phyloP scores from a whole-genome alignment of 2,329 filamentous ascomycete species.

The Lasiodiplodia theobromae region DNA sequence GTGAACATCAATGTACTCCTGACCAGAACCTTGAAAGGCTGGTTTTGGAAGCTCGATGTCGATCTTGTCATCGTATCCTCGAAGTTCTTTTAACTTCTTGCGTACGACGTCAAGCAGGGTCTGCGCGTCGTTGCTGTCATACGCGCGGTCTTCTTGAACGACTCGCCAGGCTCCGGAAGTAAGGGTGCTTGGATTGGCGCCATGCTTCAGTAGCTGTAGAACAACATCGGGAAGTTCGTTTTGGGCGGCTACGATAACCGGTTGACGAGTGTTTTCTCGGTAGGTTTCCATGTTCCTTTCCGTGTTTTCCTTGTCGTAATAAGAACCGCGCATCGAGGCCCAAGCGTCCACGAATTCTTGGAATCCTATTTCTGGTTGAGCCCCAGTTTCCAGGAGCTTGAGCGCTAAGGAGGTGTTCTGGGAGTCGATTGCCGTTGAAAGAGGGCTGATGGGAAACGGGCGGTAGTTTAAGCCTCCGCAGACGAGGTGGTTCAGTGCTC shows the following conservation, averaged over 20 bases:
- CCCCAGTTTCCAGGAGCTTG: conserved; percentile 70
- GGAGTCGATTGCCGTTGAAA: conserved; percentile 66
- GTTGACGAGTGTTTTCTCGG: conserved; percentile 63
- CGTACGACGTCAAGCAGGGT: conserved; percentile 69
- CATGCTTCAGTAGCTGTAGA: conserved; percentile 65
- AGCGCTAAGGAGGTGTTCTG: conserved; percentile 62
- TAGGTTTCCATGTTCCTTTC: conserved; percentile 62
- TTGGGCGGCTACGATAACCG: conserved; percentile 68
- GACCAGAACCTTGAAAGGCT: conserved; percentile 31
- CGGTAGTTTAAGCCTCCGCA: conserved; percentile 48
- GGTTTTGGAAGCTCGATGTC: conserved; percentile 35
- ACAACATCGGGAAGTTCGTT: conserved; percentile 61
- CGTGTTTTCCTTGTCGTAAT: conserved; percentile 38
- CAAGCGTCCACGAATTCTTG: conserved; percentile 67
- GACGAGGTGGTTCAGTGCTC: conserved; percentile 71
- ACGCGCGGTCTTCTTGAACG: conserved; percentile 37
- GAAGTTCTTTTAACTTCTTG: conserved; percentile 59
- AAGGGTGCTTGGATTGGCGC: conserved; percentile 71
- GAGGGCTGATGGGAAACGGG: conserved; percentile 53
- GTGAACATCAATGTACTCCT: conserved; percentile 53
- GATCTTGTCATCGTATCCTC: conserved; percentile 46
- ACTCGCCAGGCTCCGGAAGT: conserved; percentile 47
- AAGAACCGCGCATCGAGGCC: conserved; percentile 53
- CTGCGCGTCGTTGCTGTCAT: conserved; percentile 46
- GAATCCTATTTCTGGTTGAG: conserved; percentile 66